A percentile compares a stretch with the other conserved stretches of the same genome.
phyloP scores from a whole-genome alignment of 495 filamentous ascomycete species.

The Hypoxylon trugodes region DNA sequence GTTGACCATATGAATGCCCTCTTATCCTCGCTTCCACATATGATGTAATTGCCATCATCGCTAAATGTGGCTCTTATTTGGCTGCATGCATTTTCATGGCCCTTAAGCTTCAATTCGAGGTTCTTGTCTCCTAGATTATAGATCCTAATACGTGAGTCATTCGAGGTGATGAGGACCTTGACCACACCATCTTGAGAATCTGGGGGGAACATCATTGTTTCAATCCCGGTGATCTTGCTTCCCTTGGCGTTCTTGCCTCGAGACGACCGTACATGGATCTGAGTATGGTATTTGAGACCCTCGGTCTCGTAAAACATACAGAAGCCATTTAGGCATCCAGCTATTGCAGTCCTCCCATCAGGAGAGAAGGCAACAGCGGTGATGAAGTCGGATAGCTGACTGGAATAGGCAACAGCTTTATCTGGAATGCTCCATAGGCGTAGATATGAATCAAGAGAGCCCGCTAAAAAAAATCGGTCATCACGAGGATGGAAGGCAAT shows the following conservation, averaged over 20 bases:
- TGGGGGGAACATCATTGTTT: conserved; percentile 70
- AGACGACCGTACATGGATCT: conserved; percentile 89
- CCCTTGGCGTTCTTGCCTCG: conserved; percentile 94
- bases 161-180: conserved; percentile 91
- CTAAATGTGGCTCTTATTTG: conserved; percentile 92
- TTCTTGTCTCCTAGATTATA: conserved; percentile 87
- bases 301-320: conserved; percentile 97
- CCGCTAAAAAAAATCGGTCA: conserved; percentile 96
- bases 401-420: conserved; percentile 90
- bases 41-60: conserved; percentile 86
- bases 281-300: conserved; percentile 80
- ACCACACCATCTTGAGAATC: conserved; percentile 70
- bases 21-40: conserved; percentile 92
- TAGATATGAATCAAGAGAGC: conserved; percentile 90
- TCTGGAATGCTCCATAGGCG: conserved; percentile 98
- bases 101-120: conserved; percentile 89
- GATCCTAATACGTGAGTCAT: conserved; percentile 91
- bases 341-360: conserved; percentile 89
- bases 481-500: conserved; percentile 95
- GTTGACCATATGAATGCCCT: conserved; percentile 90
- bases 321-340: conserved; percentile 83
- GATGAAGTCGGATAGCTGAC: conserved; percentile 83
- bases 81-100: conserved; percentile 89
- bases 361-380: conserved; percentile 94
- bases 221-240: conserved; percentile 96